Conservation (phyloP, 352 stramenopile species). For the Globisporangium acanthophoron region DNA sequence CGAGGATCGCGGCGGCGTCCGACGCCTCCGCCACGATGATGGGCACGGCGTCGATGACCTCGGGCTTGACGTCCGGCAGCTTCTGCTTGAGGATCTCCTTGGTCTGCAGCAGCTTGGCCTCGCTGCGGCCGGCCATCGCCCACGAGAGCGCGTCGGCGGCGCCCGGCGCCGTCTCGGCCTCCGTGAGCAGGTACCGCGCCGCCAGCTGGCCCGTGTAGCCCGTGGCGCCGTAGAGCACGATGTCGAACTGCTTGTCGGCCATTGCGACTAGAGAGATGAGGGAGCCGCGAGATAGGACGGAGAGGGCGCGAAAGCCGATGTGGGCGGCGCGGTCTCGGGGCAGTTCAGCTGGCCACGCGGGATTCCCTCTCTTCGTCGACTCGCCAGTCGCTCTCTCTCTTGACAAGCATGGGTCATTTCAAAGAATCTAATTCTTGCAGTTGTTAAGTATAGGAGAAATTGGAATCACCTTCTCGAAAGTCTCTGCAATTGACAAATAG, state of each 20-base stretch:
- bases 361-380: too few species aligned
- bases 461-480: too few species aligned
- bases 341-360: too few species aligned
- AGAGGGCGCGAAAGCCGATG: too few species aligned
- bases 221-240: conserved; percentile 80
- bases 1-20: conserved; percentile 37
- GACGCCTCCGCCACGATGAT: conserved; percentile 41
- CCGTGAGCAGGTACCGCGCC: conserved; percentile 50
- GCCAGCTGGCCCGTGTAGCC: conserved; percentile 78
- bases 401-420: too few species aligned
- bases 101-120: conserved; percentile 46
- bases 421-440: too few species aligned
- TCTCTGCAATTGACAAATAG: too few species aligned
- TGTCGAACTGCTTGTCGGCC: conserved; percentile 18
- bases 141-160: conserved; percentile 37
- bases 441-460: too few species aligned
- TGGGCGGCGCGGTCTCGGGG: too few species aligned
- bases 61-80: conserved; percentile 8
- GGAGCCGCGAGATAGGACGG: too few species aligned
- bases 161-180: conserved; percentile 18
- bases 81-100: conserved; percentile 28
- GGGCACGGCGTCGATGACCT: conserved; percentile 21
- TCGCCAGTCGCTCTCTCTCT: too few species aligned
- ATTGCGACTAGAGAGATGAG: not conserved
- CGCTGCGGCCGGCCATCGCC: conserved; percentile 76